Percentiles rank a stretch among this genome's conserved stretches.
Conservation (phyloP, 2,329 filamentous ascomycete genomes). For the Nannizziopsis arthrosporioides region DNA sequence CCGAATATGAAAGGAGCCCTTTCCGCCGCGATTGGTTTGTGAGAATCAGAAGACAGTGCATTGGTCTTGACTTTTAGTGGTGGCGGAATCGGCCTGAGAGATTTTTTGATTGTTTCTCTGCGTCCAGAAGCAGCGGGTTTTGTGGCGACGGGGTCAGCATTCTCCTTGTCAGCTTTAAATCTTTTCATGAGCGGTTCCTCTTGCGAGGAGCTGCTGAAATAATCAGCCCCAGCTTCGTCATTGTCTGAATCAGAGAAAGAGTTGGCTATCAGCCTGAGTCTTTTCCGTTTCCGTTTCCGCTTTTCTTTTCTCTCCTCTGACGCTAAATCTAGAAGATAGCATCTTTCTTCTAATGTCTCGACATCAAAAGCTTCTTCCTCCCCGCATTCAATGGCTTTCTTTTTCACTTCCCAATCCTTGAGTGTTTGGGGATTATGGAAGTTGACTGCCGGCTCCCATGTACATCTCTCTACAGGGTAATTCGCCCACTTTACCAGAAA, state of each 20-base stretch:
- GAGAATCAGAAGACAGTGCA: not conserved
- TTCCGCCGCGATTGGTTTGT: not conserved
- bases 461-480: constrained; percentile 46
- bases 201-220: not conserved
- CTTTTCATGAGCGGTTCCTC: constrained; percentile 3
- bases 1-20: not conserved
- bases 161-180: not conserved
- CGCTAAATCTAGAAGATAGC: constrained; percentile 17
- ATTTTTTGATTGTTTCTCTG: not conserved
- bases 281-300: constrained; percentile 22
- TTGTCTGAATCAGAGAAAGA: not conserved
- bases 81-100: not conserved
- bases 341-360: constrained; percentile 21
- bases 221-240: not conserved
- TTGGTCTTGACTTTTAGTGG: not conserved
- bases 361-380: constrained; percentile 25
- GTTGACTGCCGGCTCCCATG: constrained; percentile 41
- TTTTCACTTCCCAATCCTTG: constrained; percentile 30
- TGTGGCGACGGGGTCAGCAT: too few species aligned
- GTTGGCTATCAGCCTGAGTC: constrained; percentile 15
- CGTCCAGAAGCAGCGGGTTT: not conserved
- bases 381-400: constrained; percentile 24
- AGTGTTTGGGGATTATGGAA: constrained; percentile 32
- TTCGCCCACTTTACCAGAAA: constrained; percentile 56
- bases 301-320: constrained; percentile 20